Base-by-base conservation (phyloP, 768 basidiomycete genomes). In the Leccinum arenicola region DNA sequence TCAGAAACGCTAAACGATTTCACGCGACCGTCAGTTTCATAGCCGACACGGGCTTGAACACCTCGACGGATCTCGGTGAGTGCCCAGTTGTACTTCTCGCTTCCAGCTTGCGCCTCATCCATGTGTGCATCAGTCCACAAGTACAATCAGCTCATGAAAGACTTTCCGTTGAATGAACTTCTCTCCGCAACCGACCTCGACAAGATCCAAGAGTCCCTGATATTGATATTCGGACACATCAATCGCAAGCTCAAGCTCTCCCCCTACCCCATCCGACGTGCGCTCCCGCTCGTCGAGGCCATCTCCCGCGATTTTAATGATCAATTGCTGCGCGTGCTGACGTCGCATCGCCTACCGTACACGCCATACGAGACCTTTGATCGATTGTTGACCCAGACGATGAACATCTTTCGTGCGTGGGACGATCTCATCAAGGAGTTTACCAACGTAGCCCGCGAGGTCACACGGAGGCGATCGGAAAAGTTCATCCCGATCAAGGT, bases 71-170 rank as follows among this genome's bases (percentile, higher is more conserved):
- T 66, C 78, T 87, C 3, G 92, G 91, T 89, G 61, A 66, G 87
- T 75, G 1, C 33, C 35, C 40, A 3, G 1, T 4, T 17, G 36
- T 23, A 3, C 3, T 12, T 33, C 23, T 52, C 10, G 5, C 45
- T 15, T 47, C 14, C 27, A 40, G 8, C 53, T 54, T 14, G 31
- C 53, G 57, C 15, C 57, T 51, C 23, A 58, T 54, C 21, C 4
- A 19, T 14, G n/a, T 40, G 15, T n/a, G 27, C 19, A 48, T 7
- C 64, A 93, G 96, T 98, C 11, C 94, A 95, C 80, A 98, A 97
- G 73, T 96, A 98, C 79, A 98, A 99, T 68, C 88, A 92, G 62
- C 81, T 98, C 57, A 98, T 99, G 97, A 97, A 96, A 75, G 97
- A 99, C 70, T 98, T 98, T 67, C 97, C 97, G 0, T 80, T 99